These are phyloP conservation scores for Cucurbita argyrosperma DNA, from an alignment of 306 rosid genomes.

Conservation along the genomic window DNA sequence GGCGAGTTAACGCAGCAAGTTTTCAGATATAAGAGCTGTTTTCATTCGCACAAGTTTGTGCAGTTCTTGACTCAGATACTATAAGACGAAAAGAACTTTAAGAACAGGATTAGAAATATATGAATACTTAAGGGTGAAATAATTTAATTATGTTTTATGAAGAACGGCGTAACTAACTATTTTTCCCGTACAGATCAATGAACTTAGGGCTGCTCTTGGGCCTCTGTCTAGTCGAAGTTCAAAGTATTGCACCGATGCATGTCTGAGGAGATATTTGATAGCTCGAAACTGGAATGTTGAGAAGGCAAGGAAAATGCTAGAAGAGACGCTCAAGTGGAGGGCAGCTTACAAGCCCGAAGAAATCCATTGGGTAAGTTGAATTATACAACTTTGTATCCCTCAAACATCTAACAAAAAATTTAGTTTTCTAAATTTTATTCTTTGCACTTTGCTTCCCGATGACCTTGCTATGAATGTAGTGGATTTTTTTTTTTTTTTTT, in stretches of 20 bases:
- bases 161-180: neutral
- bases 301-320: constrained; percentile 61
- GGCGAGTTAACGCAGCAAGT: neutral
- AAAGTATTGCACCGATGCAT: constrained; percentile 28
- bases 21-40: neutral
- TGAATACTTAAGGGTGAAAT: neutral
- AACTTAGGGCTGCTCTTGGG: constrained; percentile 51
- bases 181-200: constrained; percentile 34
- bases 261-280: constrained; percentile 31
- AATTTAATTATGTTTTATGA: neutral
- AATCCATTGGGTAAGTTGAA: constrained; percentile 21
- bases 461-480: neutral
- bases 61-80: neutral
- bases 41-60: neutral
- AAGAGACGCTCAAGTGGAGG: constrained; percentile 70
- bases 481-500: neutral
- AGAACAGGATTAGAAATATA: neutral
- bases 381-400: neutral
- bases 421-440: neutral
- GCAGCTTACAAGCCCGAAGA: constrained; percentile 49
- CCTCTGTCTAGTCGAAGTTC: constrained; percentile 22
- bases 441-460: neutral
- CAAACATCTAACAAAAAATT: neutral
- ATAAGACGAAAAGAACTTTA: neutral
- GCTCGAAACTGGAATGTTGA: constrained; percentile 31